These are phyloP conservation scores for Colletotrichum euphorbiae DNA, from an alignment of 2,329 filamentous ascomycete species.

Conservation along the genomic window DNA sequence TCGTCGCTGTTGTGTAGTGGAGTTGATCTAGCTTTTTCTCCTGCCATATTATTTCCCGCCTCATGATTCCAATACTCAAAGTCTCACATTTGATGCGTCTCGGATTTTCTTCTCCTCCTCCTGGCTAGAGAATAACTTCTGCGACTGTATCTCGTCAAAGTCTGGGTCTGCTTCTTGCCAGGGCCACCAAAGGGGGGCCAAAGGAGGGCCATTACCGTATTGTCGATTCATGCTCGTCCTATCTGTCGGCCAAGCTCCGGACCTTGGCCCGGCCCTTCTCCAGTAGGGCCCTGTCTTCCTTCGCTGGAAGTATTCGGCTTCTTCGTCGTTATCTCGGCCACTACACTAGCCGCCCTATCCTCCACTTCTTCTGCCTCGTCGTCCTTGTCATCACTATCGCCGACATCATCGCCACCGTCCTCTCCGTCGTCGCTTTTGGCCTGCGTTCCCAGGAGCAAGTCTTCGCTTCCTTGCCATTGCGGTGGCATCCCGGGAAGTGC, in stretches of 20 bases:
- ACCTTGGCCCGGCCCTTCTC: conserved; percentile 24
- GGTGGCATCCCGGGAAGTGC: conserved; percentile 70
- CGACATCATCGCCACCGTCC: conserved; percentile 15
- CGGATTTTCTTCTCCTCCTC: conserved; percentile 12
- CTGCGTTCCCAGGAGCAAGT: conserved; percentile 65
- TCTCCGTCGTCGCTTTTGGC: conserved; percentile 48
- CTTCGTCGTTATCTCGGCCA: conserved; percentile 36
- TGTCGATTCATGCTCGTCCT: conserved; percentile 39
- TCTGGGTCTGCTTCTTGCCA: conserved; percentile 5
- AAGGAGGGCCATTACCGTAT: conserved; percentile 11
- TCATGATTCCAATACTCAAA: background rate
- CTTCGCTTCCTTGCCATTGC: conserved; percentile 76
- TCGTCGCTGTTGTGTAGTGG: conserved; percentile 26
- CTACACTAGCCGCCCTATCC: conserved; percentile 40
- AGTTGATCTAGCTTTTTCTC: conserved; percentile 36
- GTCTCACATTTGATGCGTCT: conserved; percentile 21
- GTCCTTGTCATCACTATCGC: conserved; percentile 42
- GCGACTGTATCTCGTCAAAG: conserved; percentile 16
- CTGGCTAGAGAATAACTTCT: conserved; percentile 7
- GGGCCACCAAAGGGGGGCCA: conserved; percentile 19
- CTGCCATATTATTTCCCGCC: conserved; percentile 16
- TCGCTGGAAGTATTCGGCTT: conserved; percentile 23
- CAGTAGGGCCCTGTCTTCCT: conserved; percentile 7
- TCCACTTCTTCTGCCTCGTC: conserved; percentile 38
- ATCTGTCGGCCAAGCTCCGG: conserved; percentile 39